Base-by-base conservation (phyloP, 2,329 filamentous ascomycete species). In the Parascedosporium putredinis region DNA sequence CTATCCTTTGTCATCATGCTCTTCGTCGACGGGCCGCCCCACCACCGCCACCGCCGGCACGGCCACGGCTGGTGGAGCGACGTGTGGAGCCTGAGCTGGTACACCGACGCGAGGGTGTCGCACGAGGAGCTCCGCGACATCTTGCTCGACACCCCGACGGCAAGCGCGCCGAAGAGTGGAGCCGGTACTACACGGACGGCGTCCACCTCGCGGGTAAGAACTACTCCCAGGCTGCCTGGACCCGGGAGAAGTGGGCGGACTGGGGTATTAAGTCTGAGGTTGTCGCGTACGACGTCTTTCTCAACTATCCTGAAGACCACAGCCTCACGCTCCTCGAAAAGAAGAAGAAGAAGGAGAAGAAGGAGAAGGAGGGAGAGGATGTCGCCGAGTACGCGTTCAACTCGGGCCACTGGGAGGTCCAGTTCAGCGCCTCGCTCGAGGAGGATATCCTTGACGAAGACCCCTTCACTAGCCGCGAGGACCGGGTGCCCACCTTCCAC, bases 401-500 rank as follows among this genome's bases (percentile, higher is more conserved):
- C n/a, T 57, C 63, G 4, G 55, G 57, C 10, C 57, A 61, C 3
- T 84, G 79, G 72, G 73, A 78, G 48, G 74, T 90, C 24, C 73
- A 77, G n/a, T 95, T 84, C 59, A 81, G 89, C 61, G 91, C 90
- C 0, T 83, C 79, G 1, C 68, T 97, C 36, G 81, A 86, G 57
- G 93, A 98, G 64, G 88, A 95, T 60, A 75, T 91, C 2, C 70
- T 97, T 4, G 75, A 88, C 0, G 83, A 95, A 48, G 93, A 98
- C 62, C 77, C 81, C 3, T 94, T 89, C 0, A 88, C 82, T 16
- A 76, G 81, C 20, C 70, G 88, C 43, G 67, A 76, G 8, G 77
- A 89, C 58, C 75, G 88, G 25, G 76, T 97, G 22, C 89, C 91
- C 1, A 91, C 85, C 0, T 97, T 97, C 70, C 91, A 97, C 61